Conservation (phyloP, 176 grass and related monocot genomes). For the Carex parvula region DNA sequence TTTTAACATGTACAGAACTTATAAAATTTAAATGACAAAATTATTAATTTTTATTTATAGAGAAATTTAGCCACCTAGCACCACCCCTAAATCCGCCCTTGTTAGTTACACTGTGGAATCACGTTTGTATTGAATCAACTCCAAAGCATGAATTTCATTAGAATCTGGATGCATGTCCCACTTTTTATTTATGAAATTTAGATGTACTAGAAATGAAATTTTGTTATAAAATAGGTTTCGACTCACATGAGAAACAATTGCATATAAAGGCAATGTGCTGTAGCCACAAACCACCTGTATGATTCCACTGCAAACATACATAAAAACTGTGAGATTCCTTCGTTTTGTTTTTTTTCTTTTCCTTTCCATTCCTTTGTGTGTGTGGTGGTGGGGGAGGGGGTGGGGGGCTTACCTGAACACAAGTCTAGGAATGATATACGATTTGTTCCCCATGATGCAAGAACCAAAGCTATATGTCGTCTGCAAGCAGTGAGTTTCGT, state of each 20-base stretch:
- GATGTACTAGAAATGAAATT: neutral
- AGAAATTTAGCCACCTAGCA: too few species aligned
- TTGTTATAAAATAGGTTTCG: neutral
- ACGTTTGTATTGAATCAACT: neutral
- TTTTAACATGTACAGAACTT: too few species aligned
- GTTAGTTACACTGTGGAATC: neutral
- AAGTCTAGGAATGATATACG: conserved; percentile 41
- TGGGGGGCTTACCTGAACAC: conserved; percentile 37
- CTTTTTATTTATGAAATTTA: too few species aligned
- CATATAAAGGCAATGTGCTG: conserved; percentile 75
- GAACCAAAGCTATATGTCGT: conserved; percentile 41
- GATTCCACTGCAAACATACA: conserved; percentile 38
- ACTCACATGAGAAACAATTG: conserved; percentile 77
- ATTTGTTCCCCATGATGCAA: conserved; percentile 52
- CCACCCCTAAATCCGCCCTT: too few species aligned
- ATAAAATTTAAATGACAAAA: too few species aligned
- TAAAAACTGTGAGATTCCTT: neutral
- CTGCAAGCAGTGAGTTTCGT: conserved; percentile 25
- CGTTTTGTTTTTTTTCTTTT: too few species aligned
- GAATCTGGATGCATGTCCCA: neutral
- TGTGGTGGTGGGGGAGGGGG: too few species aligned
- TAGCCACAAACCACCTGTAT: conserved; percentile 63
- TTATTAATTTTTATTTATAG: too few species aligned
- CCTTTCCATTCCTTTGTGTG: neutral
- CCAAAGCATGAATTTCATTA: neutral